Evolutionary conservation across 768 basidiomycete species (phyloP).

Genomic region (Lactarius pseudohatsudake): DNA sequence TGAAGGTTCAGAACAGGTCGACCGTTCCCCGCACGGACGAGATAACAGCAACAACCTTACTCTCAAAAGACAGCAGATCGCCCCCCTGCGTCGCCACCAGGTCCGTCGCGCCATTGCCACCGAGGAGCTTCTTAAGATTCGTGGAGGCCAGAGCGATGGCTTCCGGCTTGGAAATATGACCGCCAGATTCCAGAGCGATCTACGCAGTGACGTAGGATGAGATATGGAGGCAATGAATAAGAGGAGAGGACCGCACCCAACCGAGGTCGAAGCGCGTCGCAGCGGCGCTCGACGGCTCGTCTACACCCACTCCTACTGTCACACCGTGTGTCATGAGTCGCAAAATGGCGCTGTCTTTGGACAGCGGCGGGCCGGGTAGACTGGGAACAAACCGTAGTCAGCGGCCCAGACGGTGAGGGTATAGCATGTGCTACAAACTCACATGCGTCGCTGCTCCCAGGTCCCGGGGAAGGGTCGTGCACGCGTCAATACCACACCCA

Average conservation of each 20-base stretch:
- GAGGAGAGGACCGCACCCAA: slow-evolving; percentile 34
- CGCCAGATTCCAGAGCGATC: slow-evolving; percentile 42
- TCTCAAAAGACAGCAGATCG: slow-evolving; percentile 37
- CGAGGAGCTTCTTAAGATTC: slow-evolving; percentile 45
- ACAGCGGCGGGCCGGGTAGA: slow-evolving; percentile 67
- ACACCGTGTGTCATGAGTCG: slow-evolving; percentile 58
- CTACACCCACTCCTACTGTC: slow-evolving; percentile 57
- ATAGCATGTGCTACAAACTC: background rate
- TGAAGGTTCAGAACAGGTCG: slow-evolving; percentile 33
- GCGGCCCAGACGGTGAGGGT: background rate
- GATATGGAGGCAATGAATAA: background rate
- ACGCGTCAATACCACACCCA: slow-evolving; percentile 41
- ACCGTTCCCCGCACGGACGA: slow-evolving; percentile 34
- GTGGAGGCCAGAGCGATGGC: slow-evolving; percentile 40
- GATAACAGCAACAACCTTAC: slow-evolving; percentile 36
- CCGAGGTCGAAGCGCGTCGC: slow-evolving; percentile 40
- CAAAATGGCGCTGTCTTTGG: slow-evolving; percentile 52
- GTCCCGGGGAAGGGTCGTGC: slow-evolving; percentile 39
- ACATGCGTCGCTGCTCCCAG: slow-evolving; percentile 41
- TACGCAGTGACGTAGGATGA: slow-evolving; percentile 22
- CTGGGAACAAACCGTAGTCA: slow-evolving; percentile 35
- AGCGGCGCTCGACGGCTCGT: slow-evolving; percentile 34
- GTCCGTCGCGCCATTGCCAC: slow-evolving; percentile 38
- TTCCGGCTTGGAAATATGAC: slow-evolving; percentile 35
- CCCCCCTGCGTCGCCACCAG: slow-evolving; percentile 39